Conservation (phyloP, 371 early-diverging fungal species). For the Rhizopus delemar region DNA sequence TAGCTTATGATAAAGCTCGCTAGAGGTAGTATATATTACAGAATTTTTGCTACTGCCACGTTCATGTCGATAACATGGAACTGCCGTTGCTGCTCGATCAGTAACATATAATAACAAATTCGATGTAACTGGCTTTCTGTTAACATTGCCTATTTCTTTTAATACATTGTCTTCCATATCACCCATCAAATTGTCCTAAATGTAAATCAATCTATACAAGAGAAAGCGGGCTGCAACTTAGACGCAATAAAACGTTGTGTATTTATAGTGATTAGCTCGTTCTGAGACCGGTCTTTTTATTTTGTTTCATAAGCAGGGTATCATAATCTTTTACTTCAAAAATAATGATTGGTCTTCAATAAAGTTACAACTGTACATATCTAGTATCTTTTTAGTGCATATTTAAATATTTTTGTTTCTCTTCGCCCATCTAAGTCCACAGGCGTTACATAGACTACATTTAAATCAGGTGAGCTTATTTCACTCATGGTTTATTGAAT, state of each 20-base stretch:
- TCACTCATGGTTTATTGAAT: not conserved
- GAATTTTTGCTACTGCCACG: not conserved
- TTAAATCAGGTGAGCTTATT: not conserved
- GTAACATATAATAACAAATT: conserved; percentile 20
- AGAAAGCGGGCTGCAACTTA: too few relatives aligned
- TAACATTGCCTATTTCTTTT: conserved; percentile 16
- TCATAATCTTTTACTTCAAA: not conserved
- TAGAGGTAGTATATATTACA: not conserved
- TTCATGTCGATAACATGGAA: conserved; percentile 45
- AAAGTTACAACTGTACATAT: not conserved
- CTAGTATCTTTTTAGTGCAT: conserved; percentile 6
- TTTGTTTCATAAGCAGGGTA: not conserved
- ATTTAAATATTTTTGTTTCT: conserved; percentile 26
- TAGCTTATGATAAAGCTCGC: conserved; percentile 1
- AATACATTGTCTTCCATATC: conserved; percentile 2
- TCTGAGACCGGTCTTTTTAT: too few relatives aligned
- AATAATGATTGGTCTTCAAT: not conserved
- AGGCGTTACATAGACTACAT: conserved; percentile 47
- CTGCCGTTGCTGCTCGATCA: conserved; percentile 16
- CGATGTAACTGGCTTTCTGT: conserved; percentile 15
- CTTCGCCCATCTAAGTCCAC: conserved; percentile 47
- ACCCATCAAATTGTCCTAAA: too few relatives aligned
- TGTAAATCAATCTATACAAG: too few relatives aligned
- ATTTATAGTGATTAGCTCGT: too few relatives aligned
- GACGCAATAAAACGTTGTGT: too few relatives aligned